A percentile compares a stretch with the other conserved stretches of the same genome.
phyloP scores from a whole-genome alignment of 73 alveolate genomes.

The Halteria grandinella region DNA sequence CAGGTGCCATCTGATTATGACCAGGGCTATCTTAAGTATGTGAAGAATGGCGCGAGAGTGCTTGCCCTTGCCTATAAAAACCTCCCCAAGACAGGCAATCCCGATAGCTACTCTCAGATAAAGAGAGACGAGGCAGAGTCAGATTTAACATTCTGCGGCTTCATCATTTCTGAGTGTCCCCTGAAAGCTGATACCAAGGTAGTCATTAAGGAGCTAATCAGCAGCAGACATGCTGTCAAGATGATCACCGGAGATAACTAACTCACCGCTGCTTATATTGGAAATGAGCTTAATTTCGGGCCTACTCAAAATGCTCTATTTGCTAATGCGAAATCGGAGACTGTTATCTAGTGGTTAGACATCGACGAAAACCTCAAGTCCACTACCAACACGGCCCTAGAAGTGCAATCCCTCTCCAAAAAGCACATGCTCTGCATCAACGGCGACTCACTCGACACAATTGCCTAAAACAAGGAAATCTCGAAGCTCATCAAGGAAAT shows the following conservation, averaged over 20 bases:
- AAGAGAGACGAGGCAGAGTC: constrained; percentile 92
- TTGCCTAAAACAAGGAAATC: constrained; percentile 46
- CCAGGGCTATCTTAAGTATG: constrained; percentile 70
- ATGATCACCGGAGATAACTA: constrained; percentile 97
- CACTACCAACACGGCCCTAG: constrained; percentile 61
- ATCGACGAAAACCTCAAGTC: constrained; percentile 63
- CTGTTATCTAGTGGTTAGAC: neutral
- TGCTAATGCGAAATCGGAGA: constrained; percentile 8
- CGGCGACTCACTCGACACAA: constrained; percentile 72
- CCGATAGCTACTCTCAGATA: constrained; percentile 57
- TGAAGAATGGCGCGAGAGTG: constrained; percentile 92
- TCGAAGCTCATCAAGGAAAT: constrained; percentile 68
- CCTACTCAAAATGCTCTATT: neutral
- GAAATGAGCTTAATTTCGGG: constrained; percentile 70
- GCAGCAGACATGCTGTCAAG: constrained; percentile 78
- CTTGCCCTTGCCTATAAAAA: constrained; percentile 88
- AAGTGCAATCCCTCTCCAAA: constrained; percentile 58
- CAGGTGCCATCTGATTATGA: constrained; percentile 82
- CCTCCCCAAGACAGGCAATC: constrained; percentile 53
- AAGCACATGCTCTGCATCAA: constrained; percentile 76
- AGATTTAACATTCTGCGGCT: constrained; percentile 89
- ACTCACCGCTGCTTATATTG: constrained; percentile 94
- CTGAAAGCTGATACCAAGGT: constrained; percentile 83
- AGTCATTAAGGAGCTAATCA: constrained; percentile 80
- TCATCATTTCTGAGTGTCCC: constrained; percentile 93